phyloP scores from a whole-genome alignment of 345 rosid species.

The Aurinia saxatilis region DNA sequence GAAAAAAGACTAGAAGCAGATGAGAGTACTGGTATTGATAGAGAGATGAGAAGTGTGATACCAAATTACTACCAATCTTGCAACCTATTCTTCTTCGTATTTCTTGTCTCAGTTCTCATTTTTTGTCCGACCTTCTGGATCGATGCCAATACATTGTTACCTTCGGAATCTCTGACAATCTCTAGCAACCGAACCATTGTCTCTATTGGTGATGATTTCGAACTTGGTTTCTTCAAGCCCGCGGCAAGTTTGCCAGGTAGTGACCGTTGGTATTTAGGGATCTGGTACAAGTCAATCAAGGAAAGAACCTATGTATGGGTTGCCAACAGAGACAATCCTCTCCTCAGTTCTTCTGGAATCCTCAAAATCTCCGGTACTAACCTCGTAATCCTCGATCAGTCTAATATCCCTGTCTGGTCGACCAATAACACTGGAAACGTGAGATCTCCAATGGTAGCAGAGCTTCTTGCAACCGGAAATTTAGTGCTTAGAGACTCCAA shows the following conservation, averaged over 20 bases:
- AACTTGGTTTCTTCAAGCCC: constrained; percentile 53
- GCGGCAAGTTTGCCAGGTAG: neutral
- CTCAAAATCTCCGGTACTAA: constrained; percentile 33
- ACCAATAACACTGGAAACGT: constrained; percentile 23
- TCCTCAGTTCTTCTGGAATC: constrained; percentile 35
- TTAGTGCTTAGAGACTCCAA: constrained; percentile 44
- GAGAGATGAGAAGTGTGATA: constrained; percentile 15
- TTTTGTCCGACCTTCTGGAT: constrained; percentile 13
- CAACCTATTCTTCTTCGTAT: constrained; percentile 17
- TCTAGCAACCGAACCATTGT: constrained; percentile 38
- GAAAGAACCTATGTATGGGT: constrained; percentile 58
- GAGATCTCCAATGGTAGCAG: constrained; percentile 33
- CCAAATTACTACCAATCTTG: constrained; percentile 6
- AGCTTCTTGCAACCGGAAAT: constrained; percentile 55
- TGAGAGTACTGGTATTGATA: neutral
- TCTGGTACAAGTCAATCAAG: constrained; percentile 62
- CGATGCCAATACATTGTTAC: constrained; percentile 32
- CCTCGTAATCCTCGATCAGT: constrained; percentile 32
- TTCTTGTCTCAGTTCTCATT: constrained; percentile 1
- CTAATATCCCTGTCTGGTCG: constrained; percentile 38
- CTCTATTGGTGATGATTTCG: constrained; percentile 42
- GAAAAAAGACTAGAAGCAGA: neutral
- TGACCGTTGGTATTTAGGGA: constrained; percentile 49
- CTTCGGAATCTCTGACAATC: constrained; percentile 32
- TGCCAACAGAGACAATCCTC: constrained; percentile 58